Base-by-base conservation (phyloP, 2,329 filamentous ascomycete genomes). In the Xylariaceae sp. region DNA sequence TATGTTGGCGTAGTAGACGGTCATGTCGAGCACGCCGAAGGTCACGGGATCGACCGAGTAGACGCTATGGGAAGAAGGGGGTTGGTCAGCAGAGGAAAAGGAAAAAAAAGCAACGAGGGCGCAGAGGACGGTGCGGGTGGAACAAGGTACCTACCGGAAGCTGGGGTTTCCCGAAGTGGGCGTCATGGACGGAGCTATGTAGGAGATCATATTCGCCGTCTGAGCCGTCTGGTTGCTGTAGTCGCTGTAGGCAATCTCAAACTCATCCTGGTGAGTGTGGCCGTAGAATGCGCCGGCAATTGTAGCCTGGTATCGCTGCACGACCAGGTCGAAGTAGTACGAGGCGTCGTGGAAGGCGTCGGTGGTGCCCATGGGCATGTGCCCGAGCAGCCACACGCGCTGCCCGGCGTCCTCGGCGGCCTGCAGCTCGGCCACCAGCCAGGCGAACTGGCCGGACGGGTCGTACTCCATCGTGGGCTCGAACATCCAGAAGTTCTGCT, bases 41-140 rank as follows among this genome's bases (percentile, higher is more conserved):
- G 72, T 76, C 6, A 63, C 63, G 0, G 74, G 68, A 45, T 78
- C 73, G 36, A 78, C 63, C n/a, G 68, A 61, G 54, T 77, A 76
- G 26, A 77, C 64, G 31, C n/a, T n/a, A n/a, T n/a, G n/a, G n/a
- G n/a, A n/a, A n/a, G n/a, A n/a, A n/a, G n/a, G n/a, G n/a, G n/a
- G n/a, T n/a, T n/a, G n/a, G n/a, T n/a, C n/a, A n/a, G n/a, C n/a
- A n/a, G n/a, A n/a, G n/a, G n/a, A n/a, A n/a, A n/a, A n/a, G n/a
- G n/a, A n/a, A n/a, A n/a, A n/a, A n/a, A n/a, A n/a, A n/a, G n/a
- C n/a, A n/a, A n/a, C n/a, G n/a, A n/a, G n/a, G n/a, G n/a, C n/a
- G n/a, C n/a, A n/a, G n/a, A n/a, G n/a, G n/a, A n/a, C n/a, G n/a
- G n/a, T n/a, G n/a, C n/a, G n/a, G n/a, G n/a, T n/a, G n/a, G n/a